phyloP scores from a whole-genome alignment of 768 basidiomycete species.

The Boletus tomentosulus region DNA sequence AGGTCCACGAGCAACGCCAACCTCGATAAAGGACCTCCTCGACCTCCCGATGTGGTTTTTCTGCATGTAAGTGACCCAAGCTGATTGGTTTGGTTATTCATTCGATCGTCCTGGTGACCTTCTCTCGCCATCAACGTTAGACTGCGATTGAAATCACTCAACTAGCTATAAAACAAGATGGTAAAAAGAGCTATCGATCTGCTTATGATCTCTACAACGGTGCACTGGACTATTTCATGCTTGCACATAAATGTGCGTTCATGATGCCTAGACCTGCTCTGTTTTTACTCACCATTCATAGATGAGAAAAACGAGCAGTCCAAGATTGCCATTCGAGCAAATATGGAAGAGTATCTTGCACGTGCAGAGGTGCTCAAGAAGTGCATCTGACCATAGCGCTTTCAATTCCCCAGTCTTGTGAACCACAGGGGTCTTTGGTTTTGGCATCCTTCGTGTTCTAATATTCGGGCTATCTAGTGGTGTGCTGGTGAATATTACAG shows the following conservation, averaged over 20 bases:
- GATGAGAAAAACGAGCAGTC: conserved; percentile 90
- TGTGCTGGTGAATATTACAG: too few species aligned
- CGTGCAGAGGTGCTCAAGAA: conserved; percentile 88
- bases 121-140: conserved; percentile 27
- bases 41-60: conserved; percentile 16
- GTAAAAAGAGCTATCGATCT: conserved; percentile 83
- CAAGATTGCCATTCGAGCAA: conserved; percentile 73
- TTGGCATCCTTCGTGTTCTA: background rate
- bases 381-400: conserved; percentile 19
- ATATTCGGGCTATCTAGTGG: too few species aligned
- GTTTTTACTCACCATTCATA: background rate
- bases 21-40: conserved; percentile 1
- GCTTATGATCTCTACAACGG: conserved; percentile 92
- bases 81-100: background rate
- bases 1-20: background rate
- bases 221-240: conserved; percentile 95
- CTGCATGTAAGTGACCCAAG: conserved; percentile 6
- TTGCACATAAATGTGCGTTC: conserved; percentile 77
- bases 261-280: background rate
- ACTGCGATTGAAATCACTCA: conserved; percentile 85
- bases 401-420: background rate
- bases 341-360: conserved; percentile 84
- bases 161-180: conserved; percentile 85
- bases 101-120: background rate
- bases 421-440: background rate